Evolutionary conservation across 352 stramenopile genomes (phyloP), one percentile per base, ranked within the genome.

Genomic region (Chrysophaeum taylorii): DNA sequence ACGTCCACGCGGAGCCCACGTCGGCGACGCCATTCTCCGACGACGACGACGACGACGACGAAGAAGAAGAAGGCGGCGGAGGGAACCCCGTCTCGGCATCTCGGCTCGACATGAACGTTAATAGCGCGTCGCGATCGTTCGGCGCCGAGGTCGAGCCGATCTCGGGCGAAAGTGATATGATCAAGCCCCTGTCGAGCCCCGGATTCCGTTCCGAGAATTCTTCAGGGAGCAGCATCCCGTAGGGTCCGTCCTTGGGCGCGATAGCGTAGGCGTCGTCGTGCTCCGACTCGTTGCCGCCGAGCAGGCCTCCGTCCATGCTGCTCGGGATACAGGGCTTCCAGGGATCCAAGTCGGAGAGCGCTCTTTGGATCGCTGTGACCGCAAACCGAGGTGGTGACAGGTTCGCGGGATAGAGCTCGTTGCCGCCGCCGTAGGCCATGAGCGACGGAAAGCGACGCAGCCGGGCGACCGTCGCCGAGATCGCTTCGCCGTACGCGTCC

Each of bases 111-210:
- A 84, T 48, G 23, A 80, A 79, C 35, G 63, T 62, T 62, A 54
- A 33, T 0, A 82, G 62, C n/a, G 57, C 73, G 33, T 74, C 61
- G n/a, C 5, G 7, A 4, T 76, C 66, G 27, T 75, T 72, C 43
- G 79, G 78, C 71, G 74, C 52, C 38, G 73, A 77, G 29, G 78
- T 68, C 15, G 68, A 78, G 41, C 79, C 79, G 53, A 81, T 75
- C 64, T 85, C 79, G 23, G 79, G 75, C 68, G 83, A 78, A 64
- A 83, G 82, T 23, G 69, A 71, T 41, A 80, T 72, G 27, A 27
- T 67, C 18, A 78, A 33, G 23, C 37, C 25, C 21, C 36, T 68
- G 53, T 79, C 76, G 39, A 81, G 70, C 54, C 78, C 78, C 60
- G 78, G 76, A 70, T 83, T 83, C 29, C 76, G 69, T 45, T 82